A percentile compares a stretch with the other conserved stretches of the same genome.
Evolutionary conservation across 2,329 filamentous ascomycete species (phyloP).

Genomic region (Paecilomyces fulvus): DNA sequence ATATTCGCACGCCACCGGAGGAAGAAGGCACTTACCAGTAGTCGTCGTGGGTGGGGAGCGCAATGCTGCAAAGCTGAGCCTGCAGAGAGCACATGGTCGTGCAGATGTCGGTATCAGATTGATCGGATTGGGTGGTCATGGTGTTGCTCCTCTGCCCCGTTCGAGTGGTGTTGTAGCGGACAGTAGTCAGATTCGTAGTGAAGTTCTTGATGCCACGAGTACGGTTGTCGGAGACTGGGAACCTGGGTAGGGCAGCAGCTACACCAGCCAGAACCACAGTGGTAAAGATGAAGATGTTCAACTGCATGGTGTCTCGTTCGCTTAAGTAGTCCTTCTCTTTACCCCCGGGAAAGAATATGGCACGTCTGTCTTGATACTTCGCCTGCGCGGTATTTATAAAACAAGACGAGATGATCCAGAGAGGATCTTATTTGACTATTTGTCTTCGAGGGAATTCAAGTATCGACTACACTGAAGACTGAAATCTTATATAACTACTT

Average conservation of each 20-base stretch:
- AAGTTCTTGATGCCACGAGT: neutral
- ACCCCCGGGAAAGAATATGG: neutral
- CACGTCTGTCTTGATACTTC: neutral
- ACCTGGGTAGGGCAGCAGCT: slow-evolving; percentile 8
- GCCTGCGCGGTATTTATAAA: neutral
- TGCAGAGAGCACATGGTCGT: slow-evolving; percentile 16
- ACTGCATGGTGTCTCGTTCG: slow-evolving; percentile 10
- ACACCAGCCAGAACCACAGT: slow-evolving; percentile 10
- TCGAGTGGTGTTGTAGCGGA: neutral
- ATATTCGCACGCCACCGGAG: neutral
- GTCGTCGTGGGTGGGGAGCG: slow-evolving; percentile 16
- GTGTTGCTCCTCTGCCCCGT: neutral
- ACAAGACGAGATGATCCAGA: neutral
- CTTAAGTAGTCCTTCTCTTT: too few relatives aligned
- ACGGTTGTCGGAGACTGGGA: neutral
- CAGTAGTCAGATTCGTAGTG: neutral
- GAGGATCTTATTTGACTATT: neutral
- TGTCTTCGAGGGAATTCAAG: neutral
- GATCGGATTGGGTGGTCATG: neutral
- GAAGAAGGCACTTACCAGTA: slow-evolving; percentile 16
- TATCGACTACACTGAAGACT: neutral
- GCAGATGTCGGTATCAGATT: slow-evolving; percentile 6
- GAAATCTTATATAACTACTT: neutral
- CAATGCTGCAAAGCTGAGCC: slow-evolving; percentile 15
- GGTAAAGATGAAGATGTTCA: slow-evolving; percentile 8